Percentiles rank a stretch among this genome's conserved stretches.
phyloP scores from a whole-genome alignment of 768 basidiomycete species.

The Nevesoporus exiguus region DNA sequence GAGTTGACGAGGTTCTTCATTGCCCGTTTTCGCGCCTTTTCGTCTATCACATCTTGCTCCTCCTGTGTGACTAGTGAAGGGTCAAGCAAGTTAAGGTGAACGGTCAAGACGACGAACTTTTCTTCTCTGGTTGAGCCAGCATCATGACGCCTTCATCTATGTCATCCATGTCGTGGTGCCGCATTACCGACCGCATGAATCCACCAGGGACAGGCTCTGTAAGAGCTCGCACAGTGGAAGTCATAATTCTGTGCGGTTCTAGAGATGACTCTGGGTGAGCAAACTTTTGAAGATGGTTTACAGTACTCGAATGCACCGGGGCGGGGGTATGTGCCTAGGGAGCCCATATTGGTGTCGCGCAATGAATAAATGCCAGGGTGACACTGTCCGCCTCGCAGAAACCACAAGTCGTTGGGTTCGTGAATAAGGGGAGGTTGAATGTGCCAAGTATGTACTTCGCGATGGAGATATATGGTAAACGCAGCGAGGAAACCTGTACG shows the following conservation, averaged over 20 bases:
- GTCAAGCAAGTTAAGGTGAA: neutral
- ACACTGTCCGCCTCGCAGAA: slow-evolving; percentile 1
- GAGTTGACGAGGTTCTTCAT: slow-evolving; percentile 52
- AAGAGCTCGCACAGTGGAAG: slow-evolving; percentile 7
- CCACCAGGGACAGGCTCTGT: slow-evolving; percentile 18
- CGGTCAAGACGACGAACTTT: slow-evolving; percentile 15
- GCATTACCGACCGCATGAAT: slow-evolving; percentile 25
- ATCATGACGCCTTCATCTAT: slow-evolving; percentile 16
- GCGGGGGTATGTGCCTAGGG: slow-evolving; percentile 8
- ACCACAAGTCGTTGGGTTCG: slow-evolving; percentile 2
- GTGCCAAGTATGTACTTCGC: neutral
- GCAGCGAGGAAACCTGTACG: slow-evolving; percentile 7
- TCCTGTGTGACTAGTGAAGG: slow-evolving; percentile 40
- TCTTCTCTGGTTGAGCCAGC: slow-evolving; percentile 5
- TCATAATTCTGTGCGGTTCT: slow-evolving; percentile 16
- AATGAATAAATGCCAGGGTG: neutral
- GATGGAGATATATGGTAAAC: slow-evolving; percentile 6
- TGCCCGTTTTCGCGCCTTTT: slow-evolving; percentile 41
- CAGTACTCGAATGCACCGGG: slow-evolving; percentile 2
- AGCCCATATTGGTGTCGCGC: slow-evolving; percentile 6
- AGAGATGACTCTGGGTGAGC: neutral
- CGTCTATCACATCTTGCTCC: slow-evolving; percentile 49
- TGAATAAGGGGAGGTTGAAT: neutral
- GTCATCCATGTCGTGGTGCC: slow-evolving; percentile 2
- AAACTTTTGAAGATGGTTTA: neutral